Conservation (phyloP, 2,329 filamentous ascomycete species). For the Polychaeton citri region DNA sequence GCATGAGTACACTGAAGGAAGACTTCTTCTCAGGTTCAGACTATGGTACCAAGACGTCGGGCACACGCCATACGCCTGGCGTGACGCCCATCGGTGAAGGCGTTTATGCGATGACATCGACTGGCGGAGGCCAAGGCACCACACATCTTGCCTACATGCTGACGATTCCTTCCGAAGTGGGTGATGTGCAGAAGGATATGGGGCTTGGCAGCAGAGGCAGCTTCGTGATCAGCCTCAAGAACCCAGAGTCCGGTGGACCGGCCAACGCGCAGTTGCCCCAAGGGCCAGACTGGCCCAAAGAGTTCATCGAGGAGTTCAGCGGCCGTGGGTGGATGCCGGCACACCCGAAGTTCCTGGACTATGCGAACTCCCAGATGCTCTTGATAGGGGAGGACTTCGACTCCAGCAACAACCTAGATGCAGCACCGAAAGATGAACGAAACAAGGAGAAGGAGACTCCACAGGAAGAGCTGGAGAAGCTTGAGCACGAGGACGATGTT, state of each 20-base stretch:
- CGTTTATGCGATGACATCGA: constrained; percentile 67
- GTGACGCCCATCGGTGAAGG: constrained; percentile 71
- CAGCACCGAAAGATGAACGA: constrained; percentile 43
- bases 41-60: constrained; percentile 64
- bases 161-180: constrained; percentile 56
- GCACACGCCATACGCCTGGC: constrained; percentile 53
- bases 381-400: constrained; percentile 58
- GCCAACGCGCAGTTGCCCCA: constrained; percentile 49
- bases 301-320: constrained; percentile 62
- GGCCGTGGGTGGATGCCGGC: constrained; percentile 62
- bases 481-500: constrained; percentile 62
- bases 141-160: constrained; percentile 70
- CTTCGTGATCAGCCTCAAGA: constrained; percentile 69
- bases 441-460: constrained; percentile 46
- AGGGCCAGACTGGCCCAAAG: constrained; percentile 55
- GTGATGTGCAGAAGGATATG: constrained; percentile 61
- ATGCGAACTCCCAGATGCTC: constrained; percentile 61
- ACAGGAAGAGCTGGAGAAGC: constrained; percentile 56
- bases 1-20: constrained; percentile 57
- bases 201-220: constrained; percentile 59
- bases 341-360: constrained; percentile 60
- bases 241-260: constrained; percentile 57
- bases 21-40: constrained; percentile 53
- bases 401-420: constrained; percentile 44
- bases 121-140: constrained; percentile 40